A percentile compares a stretch with the other conserved stretches of the same genome.
Conservation (phyloP, 1,139 yeast species). For the Yamadazyma sp. region DNA sequence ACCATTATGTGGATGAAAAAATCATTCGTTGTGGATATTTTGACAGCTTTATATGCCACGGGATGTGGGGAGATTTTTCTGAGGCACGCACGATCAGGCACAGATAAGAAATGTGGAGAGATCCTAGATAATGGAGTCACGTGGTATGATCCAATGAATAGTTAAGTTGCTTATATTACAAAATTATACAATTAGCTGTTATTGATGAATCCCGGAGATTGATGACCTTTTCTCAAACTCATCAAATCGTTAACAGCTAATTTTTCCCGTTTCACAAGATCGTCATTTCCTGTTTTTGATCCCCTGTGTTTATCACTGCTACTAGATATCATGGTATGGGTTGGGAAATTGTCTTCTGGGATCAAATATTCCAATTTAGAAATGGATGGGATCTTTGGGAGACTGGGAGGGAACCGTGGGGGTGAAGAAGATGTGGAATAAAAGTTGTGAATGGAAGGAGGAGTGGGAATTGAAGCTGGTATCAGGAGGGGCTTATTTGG, state of each 20-base stretch:
- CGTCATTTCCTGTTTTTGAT: slow-evolving; percentile 16
- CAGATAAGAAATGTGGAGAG: slow-evolving; percentile 1
- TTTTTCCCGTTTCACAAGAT: slow-evolving; percentile 33
- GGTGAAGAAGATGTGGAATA: slow-evolving; percentile 6
- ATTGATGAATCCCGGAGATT: background rate
- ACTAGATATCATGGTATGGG: slow-evolving; percentile 15
- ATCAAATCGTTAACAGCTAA: slow-evolving; percentile 38
- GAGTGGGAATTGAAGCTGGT: background rate
- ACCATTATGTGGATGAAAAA: slow-evolving; percentile 10
- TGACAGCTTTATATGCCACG: background rate
- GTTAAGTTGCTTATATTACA: too few species aligned
- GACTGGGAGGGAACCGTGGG: slow-evolving; percentile 9
- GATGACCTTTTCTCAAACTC: slow-evolving; percentile 21
- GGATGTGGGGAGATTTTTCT: slow-evolving; percentile 3
- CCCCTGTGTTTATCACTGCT: slow-evolving; percentile 6
- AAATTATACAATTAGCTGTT: background rate
- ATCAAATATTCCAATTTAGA: slow-evolving; percentile 31
- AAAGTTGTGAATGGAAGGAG: slow-evolving; percentile 11
- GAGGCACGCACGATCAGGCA: background rate
- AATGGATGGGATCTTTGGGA: slow-evolving; percentile 27
- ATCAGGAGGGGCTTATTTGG: background rate
- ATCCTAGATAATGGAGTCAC: background rate
- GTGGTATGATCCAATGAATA: background rate
- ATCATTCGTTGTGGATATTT: background rate
- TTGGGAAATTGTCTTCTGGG: slow-evolving; percentile 27